These are phyloP conservation scores for Excoecaria agallocha DNA, from an alignment of 345 rosid species.

Conservation along the genomic window DNA sequence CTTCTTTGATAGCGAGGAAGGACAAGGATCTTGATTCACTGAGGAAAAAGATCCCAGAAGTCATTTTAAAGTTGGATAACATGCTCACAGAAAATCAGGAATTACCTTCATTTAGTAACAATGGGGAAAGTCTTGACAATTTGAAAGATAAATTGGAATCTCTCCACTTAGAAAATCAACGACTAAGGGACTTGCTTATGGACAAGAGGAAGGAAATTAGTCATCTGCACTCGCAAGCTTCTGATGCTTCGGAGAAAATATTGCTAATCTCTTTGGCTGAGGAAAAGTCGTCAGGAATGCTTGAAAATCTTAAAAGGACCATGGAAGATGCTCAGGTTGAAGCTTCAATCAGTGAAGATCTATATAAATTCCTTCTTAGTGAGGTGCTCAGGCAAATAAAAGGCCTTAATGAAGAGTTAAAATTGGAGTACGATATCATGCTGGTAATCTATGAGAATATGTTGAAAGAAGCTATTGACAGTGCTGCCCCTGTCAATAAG, in stretches of 20 bases:
- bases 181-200: conserved; percentile 43
- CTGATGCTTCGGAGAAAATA: conserved; percentile 49
- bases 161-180: conserved; percentile 48
- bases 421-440: conserved; percentile 30
- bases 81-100: conserved; percentile 51
- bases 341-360: conserved; percentile 49
- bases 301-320: conserved; percentile 39
- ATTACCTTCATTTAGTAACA: conserved; percentile 28
- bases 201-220: conserved; percentile 44
- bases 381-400: conserved; percentile 36
- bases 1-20: conserved; percentile 48
- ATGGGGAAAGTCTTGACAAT: conserved; percentile 34
- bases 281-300: conserved; percentile 38
- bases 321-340: conserved; percentile 50
- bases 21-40: conserved; percentile 71
- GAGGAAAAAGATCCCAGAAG: conserved; percentile 66
- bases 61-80: conserved; percentile 51
- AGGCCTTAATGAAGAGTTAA: conserved; percentile 35
- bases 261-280: conserved; percentile 37
- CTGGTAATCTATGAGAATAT: conserved; percentile 39
- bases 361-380: conserved; percentile 45
- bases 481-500: conserved; percentile 27
- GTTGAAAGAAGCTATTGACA: conserved; percentile 37
- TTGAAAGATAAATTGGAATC: conserved; percentile 49
- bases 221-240: conserved; percentile 39